Conservation (phyloP, 331 rosid species). For the Arachis monticola region DNA sequence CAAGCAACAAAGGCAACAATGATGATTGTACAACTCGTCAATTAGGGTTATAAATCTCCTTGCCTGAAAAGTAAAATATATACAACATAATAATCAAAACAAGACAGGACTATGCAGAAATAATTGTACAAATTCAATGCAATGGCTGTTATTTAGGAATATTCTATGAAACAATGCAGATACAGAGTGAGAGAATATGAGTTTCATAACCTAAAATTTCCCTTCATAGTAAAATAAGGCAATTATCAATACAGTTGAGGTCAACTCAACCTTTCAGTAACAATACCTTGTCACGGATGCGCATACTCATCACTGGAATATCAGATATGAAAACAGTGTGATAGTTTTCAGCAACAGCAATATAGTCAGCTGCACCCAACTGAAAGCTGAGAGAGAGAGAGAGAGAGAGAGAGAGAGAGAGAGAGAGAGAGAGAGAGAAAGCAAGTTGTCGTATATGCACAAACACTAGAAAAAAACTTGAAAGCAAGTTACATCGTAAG, state of each 20-base stretch:
- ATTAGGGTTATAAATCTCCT: conserved; percentile 89
- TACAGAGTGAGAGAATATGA: conserved; percentile 25
- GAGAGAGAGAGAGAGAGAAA: conserved; percentile 1
- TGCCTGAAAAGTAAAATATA: conserved; percentile 58
- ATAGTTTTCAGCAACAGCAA: conserved; percentile 91
- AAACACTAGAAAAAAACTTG: conserved; percentile 14
- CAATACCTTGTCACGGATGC: conserved; percentile 86
- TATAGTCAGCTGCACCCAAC: conserved; percentile 99
- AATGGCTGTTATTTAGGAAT: conserved; percentile 16
- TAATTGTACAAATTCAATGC: conserved; percentile 5
- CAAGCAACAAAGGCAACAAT: conserved; percentile 73
- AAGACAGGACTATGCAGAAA: conserved; percentile 25
- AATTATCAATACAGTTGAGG: conserved; percentile 11
- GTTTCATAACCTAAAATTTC: conserved; percentile 15
- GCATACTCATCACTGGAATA: conserved; percentile 95
- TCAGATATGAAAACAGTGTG: conserved; percentile 87
- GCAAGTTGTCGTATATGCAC: not conserved
- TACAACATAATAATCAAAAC: conserved; percentile 7
- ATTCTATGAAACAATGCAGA: conserved; percentile 18
- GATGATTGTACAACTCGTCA: conserved; percentile 95
- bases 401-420: too few relatives aligned
- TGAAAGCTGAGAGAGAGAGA: conserved; percentile 40
- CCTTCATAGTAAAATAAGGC: conserved; percentile 4
- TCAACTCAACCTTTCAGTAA: conserved; percentile 28
- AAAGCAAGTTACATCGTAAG: conserved; percentile 32